phyloP scores from a whole-genome alignment of 2,329 filamentous ascomycete species.

The Aspergillus luchuensis region DNA sequence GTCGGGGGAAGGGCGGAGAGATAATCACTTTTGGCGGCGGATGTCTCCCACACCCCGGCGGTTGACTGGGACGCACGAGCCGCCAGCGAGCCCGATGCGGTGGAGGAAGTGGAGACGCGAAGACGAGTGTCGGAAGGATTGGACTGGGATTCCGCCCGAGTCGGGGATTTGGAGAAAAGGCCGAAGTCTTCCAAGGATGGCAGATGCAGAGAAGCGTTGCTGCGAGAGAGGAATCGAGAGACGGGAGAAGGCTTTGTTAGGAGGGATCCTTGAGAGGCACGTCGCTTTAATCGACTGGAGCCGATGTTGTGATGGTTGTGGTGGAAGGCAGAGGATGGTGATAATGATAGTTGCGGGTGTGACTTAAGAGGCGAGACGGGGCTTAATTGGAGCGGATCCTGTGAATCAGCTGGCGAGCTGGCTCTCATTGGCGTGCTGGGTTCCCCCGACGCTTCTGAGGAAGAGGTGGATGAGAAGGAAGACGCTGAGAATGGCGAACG shows the following conservation, averaged over 20 bases:
- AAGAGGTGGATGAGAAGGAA: slow-evolving; percentile 22
- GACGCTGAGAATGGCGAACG: slow-evolving; percentile 25
- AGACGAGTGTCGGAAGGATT: slow-evolving; percentile 33
- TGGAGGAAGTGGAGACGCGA: slow-evolving; percentile 39
- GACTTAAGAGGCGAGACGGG: slow-evolving; percentile 24
- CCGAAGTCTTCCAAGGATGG: slow-evolving; percentile 57
- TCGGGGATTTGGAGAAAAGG: slow-evolving; percentile 27
- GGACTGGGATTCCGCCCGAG: slow-evolving; percentile 29
- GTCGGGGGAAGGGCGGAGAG: slow-evolving; percentile 42
- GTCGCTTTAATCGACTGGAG: slow-evolving; percentile 35
- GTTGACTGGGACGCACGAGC: slow-evolving; percentile 38
- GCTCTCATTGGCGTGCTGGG: slow-evolving; percentile 19
- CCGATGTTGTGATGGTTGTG: slow-evolving; percentile 18
- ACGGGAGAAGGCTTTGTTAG: slow-evolving; percentile 37
- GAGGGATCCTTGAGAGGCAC: slow-evolving; percentile 41
- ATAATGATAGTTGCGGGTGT: slow-evolving; percentile 19
- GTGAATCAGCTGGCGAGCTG: slow-evolving; percentile 17
- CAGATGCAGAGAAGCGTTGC: slow-evolving; percentile 48
- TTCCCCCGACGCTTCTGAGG: slow-evolving; percentile 21
- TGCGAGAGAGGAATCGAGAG: slow-evolving; percentile 40
- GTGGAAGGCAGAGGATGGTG: slow-evolving; percentile 12
- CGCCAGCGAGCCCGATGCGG: slow-evolving; percentile 34
- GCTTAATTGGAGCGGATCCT: slow-evolving; percentile 18
- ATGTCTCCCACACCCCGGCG: slow-evolving; percentile 29
- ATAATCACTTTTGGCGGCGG: slow-evolving; percentile 32